Base-by-base conservation (phyloP, 2,329 filamentous ascomycete species). In the Nemania sp. region DNA sequence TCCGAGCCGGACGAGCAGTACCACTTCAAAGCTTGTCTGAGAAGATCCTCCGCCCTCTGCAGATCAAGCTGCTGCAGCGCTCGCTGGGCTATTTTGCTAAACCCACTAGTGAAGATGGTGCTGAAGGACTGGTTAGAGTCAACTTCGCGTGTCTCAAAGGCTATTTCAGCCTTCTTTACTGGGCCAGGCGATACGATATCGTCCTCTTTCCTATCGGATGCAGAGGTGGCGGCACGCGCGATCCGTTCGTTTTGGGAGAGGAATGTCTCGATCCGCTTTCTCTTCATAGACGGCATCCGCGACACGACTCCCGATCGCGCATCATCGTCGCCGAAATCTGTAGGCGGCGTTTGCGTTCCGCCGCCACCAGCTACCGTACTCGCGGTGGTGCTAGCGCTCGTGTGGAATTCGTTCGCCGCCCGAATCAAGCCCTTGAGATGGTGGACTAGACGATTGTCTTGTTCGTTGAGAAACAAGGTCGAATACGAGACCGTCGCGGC, bases 341-440 rank as follows among this genome's bases (percentile, higher is more conserved):
- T 65, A 29, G 50, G 56, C n/a, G 60, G 60, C 42, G 58, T 29
- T 32, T 60, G 63, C 11, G 57, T 57, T 18, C 46, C 56, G 13
- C 47, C 32, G 21, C 61, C 52, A 40, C 59, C 56, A 13, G 39
- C 51, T 2, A 63, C 57, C 17, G 63, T 65, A 52, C 63, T 65
- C 7, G 63, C 63, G 15, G 63, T 63, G 11, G 53, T 56, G 34
- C 63, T 65, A 10, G 63, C 63, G 39, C 60, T 65, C 17, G 56
- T 56, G 39, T 65, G 63, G 40, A 65, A 65, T 11, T 65, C 60
- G 12, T 65, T 50, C 7, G 63, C 63, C n/a, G 60, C 63, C 29
- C 60, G 53, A 29, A 65, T 48, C 34, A 65, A 35, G 11, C 57
- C 60, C 12, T 65, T 65, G 12, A 65, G 46, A 35, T 63, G 63